phyloP scores from a whole-genome alignment of 108 stramenopile species.

The Skeletonema potamos region DNA sequence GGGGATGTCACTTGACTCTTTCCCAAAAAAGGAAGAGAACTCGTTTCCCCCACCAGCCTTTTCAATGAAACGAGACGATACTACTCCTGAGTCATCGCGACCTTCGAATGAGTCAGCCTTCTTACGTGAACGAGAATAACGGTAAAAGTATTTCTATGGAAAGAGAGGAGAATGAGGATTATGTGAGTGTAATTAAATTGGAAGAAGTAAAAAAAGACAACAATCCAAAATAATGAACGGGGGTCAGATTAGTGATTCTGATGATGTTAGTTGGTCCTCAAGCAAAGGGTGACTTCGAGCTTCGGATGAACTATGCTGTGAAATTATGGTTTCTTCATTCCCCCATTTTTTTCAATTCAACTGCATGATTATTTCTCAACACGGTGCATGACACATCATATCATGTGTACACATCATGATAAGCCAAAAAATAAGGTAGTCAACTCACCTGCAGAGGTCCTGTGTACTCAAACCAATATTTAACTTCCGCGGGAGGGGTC shows the following conservation, averaged over 20 bases:
- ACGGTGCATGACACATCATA: not conserved
- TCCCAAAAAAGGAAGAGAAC: constrained; percentile 52
- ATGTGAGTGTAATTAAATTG: not conserved
- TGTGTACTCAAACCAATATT: constrained; percentile 91
- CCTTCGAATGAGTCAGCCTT: constrained; percentile 91
- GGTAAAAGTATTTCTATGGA: constrained; percentile 86
- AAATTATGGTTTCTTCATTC: not conserved
- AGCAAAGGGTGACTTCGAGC: constrained; percentile 12
- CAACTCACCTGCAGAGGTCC: constrained; percentile 81
- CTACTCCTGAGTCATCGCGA: constrained; percentile 85
- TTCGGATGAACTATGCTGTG: not conserved
- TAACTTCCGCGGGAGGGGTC: constrained; percentile 85
- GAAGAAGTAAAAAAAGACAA: not conserved
- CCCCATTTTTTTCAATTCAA: constrained; percentile 6
- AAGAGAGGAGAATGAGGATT: not conserved
- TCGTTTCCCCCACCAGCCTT: constrained; percentile 54
- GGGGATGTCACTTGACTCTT: constrained; percentile 13
- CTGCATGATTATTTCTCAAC: too few species aligned
- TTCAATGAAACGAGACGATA: constrained; percentile 74
- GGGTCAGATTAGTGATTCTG: constrained; percentile 62
- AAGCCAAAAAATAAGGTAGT: not conserved
- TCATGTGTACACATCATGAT: not conserved
- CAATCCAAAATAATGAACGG: not conserved
- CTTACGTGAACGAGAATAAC: constrained; percentile 77
- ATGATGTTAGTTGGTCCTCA: constrained; percentile 54